phyloP scores from a whole-genome alignment of 2,329 filamentous ascomycete genomes.

The Byssochlamys sp. region DNA sequence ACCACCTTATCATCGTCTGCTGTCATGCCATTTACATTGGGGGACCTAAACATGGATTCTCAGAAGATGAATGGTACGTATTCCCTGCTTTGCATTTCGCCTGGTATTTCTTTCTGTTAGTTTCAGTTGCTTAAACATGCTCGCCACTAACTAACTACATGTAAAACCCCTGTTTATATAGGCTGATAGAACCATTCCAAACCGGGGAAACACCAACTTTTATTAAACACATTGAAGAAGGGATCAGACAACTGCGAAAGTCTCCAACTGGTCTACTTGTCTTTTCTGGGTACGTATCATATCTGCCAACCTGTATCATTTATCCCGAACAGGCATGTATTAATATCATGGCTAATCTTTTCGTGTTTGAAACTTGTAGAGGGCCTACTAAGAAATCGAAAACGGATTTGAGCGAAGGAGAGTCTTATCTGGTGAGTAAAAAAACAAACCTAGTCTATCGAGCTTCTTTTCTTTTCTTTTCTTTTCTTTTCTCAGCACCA shows the following conservation, averaged over 20 bases:
- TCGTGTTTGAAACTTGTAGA: conserved; percentile 27
- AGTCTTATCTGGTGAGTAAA: conserved; percentile 47
- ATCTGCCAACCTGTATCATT: not conserved
- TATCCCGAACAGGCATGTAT: not conserved
- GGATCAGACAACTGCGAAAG: conserved; percentile 43
- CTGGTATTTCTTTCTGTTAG: not conserved
- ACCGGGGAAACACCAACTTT: conserved; percentile 69
- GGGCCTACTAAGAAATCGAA: conserved; percentile 51
- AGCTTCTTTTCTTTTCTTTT: conserved; percentile 30
- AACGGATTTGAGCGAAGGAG: conserved; percentile 50
- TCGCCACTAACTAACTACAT: not conserved
- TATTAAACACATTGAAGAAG: conserved; percentile 61
- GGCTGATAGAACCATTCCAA: conserved; percentile 69
- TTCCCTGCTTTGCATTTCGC: not conserved
- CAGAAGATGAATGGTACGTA: conserved; percentile 52
- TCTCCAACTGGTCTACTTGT: conserved; percentile 20
- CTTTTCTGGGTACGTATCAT: conserved; percentile 53
- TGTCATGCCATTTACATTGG: conserved; percentile 72
- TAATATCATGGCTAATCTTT: not conserved
- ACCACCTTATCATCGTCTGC: conserved; percentile 66
- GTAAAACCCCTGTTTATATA: conserved; percentile 14
- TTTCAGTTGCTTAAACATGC: not conserved
- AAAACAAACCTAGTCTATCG: conserved; percentile 29
- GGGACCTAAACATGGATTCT: conserved; percentile 42
- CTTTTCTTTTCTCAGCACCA: not conserved